Evolutionary conservation across 2,329 filamentous ascomycete genomes (phyloP).

Genomic region (Epichloe amarillans): DNA sequence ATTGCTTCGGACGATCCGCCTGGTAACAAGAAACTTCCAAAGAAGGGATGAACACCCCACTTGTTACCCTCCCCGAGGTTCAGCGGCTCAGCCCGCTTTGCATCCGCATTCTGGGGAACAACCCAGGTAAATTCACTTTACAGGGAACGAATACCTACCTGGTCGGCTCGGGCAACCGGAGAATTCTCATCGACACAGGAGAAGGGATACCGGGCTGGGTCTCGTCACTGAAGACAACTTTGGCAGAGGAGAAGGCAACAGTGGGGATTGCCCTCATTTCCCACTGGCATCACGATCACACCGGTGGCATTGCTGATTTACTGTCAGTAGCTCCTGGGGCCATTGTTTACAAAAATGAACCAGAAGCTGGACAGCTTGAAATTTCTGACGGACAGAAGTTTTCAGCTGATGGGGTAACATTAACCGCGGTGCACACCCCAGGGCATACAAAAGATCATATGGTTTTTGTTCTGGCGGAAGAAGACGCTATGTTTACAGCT

Average conservation of each 20-base stretch:
- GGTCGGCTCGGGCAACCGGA: conserved; percentile 56
- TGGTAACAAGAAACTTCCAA: not conserved
- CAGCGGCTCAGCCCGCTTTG: conserved; percentile 66
- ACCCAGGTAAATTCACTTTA: conserved; percentile 69
- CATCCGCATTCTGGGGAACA: conserved; percentile 77
- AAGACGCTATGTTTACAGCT: conserved; percentile 75
- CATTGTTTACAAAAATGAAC: conserved; percentile 53
- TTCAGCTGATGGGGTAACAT: conserved; percentile 44
- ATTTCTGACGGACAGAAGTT: conserved; percentile 41
- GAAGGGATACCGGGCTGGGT: conserved; percentile 70
- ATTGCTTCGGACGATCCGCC: not conserved
- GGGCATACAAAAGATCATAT: conserved; percentile 77
- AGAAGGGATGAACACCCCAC: conserved; percentile 10
- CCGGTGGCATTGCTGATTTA: conserved; percentile 61
- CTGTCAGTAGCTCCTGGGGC: conserved; percentile 48
- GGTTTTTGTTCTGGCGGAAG: conserved; percentile 61
- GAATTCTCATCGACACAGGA: conserved; percentile 82
- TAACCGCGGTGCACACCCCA: conserved; percentile 47
- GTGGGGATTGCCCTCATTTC: conserved; percentile 65
- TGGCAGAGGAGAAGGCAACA: conserved; percentile 54
- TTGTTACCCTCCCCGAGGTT: conserved; percentile 56
- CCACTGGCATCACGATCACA: conserved; percentile 88
- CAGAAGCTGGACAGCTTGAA: conserved; percentile 32
- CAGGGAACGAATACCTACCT: conserved; percentile 93
- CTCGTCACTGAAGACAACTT: conserved; percentile 45